phyloP scores from a whole-genome alignment of 2,329 filamentous ascomycete species.

The Pestalotiopsis sp. region DNA sequence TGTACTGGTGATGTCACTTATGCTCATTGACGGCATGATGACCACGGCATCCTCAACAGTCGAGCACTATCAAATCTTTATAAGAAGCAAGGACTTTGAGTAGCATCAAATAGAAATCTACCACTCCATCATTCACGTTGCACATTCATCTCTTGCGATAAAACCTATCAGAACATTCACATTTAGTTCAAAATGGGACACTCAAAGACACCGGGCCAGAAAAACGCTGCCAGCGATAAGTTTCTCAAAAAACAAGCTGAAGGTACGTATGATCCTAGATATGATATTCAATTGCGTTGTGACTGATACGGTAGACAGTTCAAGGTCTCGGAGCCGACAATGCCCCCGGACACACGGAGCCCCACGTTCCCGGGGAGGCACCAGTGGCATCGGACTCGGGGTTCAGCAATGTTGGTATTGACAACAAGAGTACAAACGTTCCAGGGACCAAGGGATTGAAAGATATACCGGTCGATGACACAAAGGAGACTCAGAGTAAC shows the following conservation, averaged over 20 bases:
- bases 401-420: conserved; percentile 22
- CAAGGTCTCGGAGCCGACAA: conserved; percentile 28
- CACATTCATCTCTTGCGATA: too few species aligned
- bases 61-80: neutral
- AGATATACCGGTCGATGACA: conserved; percentile 18
- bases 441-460: conserved; percentile 26
- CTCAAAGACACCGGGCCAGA: conserved; percentile 28
- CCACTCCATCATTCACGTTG: too few species aligned
- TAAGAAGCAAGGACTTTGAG: neutral
- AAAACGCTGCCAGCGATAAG: conserved; percentile 26
- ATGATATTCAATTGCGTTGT: neutral
- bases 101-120: too few species aligned
- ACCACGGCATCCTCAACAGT: neutral
- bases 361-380: conserved; percentile 25
- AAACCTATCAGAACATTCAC: neutral
- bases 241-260: conserved; percentile 27
- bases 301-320: conserved; percentile 14
- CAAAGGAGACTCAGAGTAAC: conserved; percentile 24
- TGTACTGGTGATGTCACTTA: neutral
- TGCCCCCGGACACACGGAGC: conserved; percentile 27
- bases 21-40: neutral
- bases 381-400: conserved; percentile 28
- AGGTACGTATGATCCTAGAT: conserved; percentile 18
- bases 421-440: conserved; percentile 24
- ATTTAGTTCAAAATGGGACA: conserved; percentile 15